phyloP scores from a whole-genome alignment of 768 basidiomycete species.

The Cyclocybe cylindracea region DNA sequence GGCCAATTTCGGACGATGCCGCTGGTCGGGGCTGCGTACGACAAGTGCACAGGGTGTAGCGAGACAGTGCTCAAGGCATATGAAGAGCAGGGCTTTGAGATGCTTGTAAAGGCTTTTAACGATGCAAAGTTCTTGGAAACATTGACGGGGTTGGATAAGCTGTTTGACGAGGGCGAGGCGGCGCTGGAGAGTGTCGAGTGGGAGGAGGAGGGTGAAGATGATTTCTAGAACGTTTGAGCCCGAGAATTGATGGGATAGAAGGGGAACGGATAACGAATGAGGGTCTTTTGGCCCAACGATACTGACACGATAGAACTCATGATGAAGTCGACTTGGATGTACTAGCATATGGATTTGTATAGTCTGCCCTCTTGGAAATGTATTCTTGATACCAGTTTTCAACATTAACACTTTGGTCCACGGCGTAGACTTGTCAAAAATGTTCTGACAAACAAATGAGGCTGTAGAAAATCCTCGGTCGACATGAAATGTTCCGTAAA shows the following conservation, averaged over 20 bases:
- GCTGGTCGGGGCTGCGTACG: slow-evolving; percentile 85
- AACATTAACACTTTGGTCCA: too few species aligned
- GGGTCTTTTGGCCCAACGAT: background rate
- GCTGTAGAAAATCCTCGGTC: too few species aligned
- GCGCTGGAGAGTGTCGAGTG: slow-evolving; percentile 73
- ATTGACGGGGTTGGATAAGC: slow-evolving; percentile 76
- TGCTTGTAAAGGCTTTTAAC: slow-evolving; percentile 82
- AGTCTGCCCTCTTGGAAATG: too few species aligned
- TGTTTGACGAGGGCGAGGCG: slow-evolving; percentile 75
- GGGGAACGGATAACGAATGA: background rate
- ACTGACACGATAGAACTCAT: background rate
- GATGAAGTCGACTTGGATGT: background rate
- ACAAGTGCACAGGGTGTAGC: slow-evolving; percentile 89
- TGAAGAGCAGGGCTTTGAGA: slow-evolving; percentile 73
- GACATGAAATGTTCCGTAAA: too few species aligned
- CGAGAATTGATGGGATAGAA: too few species aligned
- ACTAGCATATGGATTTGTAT: background rate
- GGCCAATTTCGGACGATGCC: slow-evolving; percentile 83
- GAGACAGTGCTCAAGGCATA: slow-evolving; percentile 81
- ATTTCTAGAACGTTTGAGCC: slow-evolving; percentile 26
- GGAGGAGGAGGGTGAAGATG: slow-evolving; percentile 64
- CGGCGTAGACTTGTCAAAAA: too few species aligned
- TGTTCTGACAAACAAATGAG: too few species aligned
- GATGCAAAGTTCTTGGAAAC: slow-evolving; percentile 74
- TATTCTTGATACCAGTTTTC: too few species aligned